Percentiles rank a stretch among this genome's conserved stretches.
Evolutionary conservation across 1,284 basidiomycete species (phyloP).

Genomic region (Limonomyces culmigenus): DNA sequence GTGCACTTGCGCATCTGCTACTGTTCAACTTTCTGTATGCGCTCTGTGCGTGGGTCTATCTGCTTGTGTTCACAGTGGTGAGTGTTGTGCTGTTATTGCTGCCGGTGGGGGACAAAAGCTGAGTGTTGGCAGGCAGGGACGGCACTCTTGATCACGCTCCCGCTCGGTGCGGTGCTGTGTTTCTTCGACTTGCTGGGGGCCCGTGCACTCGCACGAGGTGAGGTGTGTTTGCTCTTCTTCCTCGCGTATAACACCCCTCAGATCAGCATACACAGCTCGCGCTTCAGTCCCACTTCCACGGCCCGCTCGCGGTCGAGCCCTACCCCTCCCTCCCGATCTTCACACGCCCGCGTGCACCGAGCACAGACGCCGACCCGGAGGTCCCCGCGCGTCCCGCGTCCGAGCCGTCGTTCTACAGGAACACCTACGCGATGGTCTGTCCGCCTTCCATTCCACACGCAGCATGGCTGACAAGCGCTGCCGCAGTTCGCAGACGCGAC

Average conservation of each 20-base stretch:
- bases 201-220: constrained; percentile 47
- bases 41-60: constrained; percentile 50
- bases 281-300: constrained; percentile 54
- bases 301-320: constrained; percentile 36
- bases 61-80: constrained; percentile 65
- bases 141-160: constrained; percentile 54
- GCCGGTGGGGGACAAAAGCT: no score
- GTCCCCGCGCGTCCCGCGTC: constrained; percentile 14
- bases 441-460: constrained; percentile 1
- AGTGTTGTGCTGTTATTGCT: constrained; percentile 13
- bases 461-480: neutral
- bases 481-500: constrained; percentile 58
- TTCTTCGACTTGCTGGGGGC: constrained; percentile 62
- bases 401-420: constrained; percentile 60
- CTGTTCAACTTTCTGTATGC: constrained; percentile 64
- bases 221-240: constrained; percentile 27
- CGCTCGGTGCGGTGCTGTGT: constrained; percentile 59
- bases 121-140: constrained; percentile 63
- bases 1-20: constrained; percentile 45
- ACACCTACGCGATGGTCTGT: constrained; percentile 61
- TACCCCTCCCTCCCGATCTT: constrained; percentile 55
- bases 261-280: constrained; percentile 28
- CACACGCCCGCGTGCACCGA: constrained; percentile 31
- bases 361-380: constrained; percentile 20
- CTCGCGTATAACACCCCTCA: neutral